Base-by-base conservation (phyloP, 2,329 filamentous ascomycete genomes). In the Colletotrichum sansevieriae region DNA sequence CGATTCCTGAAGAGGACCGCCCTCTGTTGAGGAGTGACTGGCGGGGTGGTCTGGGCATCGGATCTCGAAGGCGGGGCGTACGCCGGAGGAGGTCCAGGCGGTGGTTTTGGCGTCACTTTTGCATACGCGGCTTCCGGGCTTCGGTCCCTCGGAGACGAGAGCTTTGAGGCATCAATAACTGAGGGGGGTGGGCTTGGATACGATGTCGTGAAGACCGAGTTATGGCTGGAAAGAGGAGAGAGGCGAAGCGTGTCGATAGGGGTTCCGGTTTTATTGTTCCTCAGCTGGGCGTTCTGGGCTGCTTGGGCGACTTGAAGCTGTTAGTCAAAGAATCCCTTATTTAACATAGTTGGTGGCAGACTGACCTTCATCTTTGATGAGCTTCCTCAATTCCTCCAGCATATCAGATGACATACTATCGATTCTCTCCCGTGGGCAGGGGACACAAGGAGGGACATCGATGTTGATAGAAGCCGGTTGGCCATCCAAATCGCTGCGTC, bases 301-400 rank as follows among this genome's bases (percentile, higher is more conserved):
- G 47, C 68, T 70, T 61, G 55, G n/a, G 52, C 62, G 22, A 66
- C 64, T 66, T 18, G 3, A 33, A 20, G 15, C 33, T 22, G 35
- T 71, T 11, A 71, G 68, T n/a, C 37, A 41, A 11, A 25, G 22
- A 0, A 6, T 4, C 35, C 12, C 18, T 13, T 4, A 25, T 10
- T 41, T 13, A 7, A 22, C 3, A 46, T 10, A 20, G 7, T n/a
- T 33, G 18, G 37, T 29, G n/a, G 18, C 3, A 52, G 10, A 39
- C 56, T 47, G 1, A 64, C 70, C 47, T 44, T 75, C 74, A 43
- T 74, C 72, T 33, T 72, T 70, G 51, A 75, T 72, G 13, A 74
- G 72, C 56, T 70, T 72, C n/a, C 70, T 68, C 55, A 75, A 33
- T 25, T 74, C 72, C 12, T 63, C 66, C 39, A 73, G 22, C 43